phyloP scores from a whole-genome alignment of 2,329 filamentous ascomycete species.

The Colletotrichum tropicicola region DNA sequence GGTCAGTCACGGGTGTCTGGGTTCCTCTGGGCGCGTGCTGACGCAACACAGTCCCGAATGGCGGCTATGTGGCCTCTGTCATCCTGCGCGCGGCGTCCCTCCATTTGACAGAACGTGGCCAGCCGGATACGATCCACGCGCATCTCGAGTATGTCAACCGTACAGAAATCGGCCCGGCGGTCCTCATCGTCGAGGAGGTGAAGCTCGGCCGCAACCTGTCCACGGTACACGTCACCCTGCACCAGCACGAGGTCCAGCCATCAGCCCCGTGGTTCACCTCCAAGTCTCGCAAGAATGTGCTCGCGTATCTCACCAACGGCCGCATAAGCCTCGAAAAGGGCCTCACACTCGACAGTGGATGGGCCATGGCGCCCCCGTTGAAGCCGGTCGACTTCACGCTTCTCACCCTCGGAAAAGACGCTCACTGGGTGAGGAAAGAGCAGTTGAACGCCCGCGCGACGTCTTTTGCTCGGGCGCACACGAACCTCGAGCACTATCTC shows the following conservation, averaged over 20 bases:
- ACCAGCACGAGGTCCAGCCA: slow-evolving; percentile 45
- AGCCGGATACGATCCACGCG: slow-evolving; percentile 48
- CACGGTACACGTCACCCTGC: slow-evolving; percentile 51
- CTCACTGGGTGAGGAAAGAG: slow-evolving; percentile 36
- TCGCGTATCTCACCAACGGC: slow-evolving; percentile 51
- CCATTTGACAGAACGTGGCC: slow-evolving; percentile 43
- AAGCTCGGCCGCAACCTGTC: slow-evolving; percentile 52
- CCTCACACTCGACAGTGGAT: slow-evolving; percentile 30
- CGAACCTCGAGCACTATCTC: slow-evolving; percentile 36
- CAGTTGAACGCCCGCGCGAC: slow-evolving; percentile 1
- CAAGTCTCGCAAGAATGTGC: slow-evolving; percentile 40
- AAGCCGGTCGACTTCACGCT: slow-evolving; percentile 37
- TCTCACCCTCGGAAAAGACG: slow-evolving; percentile 36
- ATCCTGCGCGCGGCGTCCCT: slow-evolving; percentile 45
- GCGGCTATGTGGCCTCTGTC: slow-evolving; percentile 54
- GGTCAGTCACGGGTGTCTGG: slow-evolving; percentile 9
- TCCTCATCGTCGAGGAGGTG: slow-evolving; percentile 49
- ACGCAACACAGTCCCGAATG: slow-evolving; percentile 49
- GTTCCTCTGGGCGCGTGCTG: not conserved
- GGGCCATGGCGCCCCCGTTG: slow-evolving; percentile 26
- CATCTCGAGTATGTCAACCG: slow-evolving; percentile 53
- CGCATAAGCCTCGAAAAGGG: slow-evolving; percentile 42
- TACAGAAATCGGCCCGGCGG: slow-evolving; percentile 45
- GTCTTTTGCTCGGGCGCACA: slow-evolving; percentile 35
- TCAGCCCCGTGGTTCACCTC: slow-evolving; percentile 45